These are phyloP conservation scores for Linnemannia zychae DNA, from an alignment of 192 early-diverging fungal genomes.

Conservation along the genomic window DNA sequence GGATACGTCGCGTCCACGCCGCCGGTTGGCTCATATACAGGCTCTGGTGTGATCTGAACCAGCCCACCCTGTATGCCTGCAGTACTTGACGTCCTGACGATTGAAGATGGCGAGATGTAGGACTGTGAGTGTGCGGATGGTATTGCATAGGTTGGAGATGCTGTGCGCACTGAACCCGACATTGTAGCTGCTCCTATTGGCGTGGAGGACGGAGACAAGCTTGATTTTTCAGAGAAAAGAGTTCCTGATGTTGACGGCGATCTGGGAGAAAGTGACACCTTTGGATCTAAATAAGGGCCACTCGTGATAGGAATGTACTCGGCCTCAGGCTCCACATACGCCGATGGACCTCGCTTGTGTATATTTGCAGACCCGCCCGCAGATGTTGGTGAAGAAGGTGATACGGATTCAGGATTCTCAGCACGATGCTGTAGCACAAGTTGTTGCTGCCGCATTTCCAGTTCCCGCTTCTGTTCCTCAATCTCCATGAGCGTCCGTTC, in stretches of 20 bases:
- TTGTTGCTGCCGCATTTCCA: not conserved
- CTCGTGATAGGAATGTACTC: not conserved
- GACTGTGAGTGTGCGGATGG: not conserved
- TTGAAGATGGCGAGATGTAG: not conserved
- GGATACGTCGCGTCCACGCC: not conserved
- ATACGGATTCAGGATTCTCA: not conserved
- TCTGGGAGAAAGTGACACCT: not conserved
- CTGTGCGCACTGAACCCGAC: not conserved
- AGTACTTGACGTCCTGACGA: not conserved
- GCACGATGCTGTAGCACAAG: not conserved
- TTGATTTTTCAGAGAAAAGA: not conserved
- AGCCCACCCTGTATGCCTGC: not conserved
- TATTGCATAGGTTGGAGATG: not conserved
- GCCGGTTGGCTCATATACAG: not conserved
- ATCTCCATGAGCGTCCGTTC: not conserved
- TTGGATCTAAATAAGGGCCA: not conserved
- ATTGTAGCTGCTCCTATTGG: not conserved
- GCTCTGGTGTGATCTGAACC: not conserved
- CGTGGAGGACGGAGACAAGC: not conserved
- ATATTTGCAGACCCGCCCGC: not conserved
- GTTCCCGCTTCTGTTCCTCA: not conserved
- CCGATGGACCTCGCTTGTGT: not conserved
- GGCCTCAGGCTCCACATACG: not conserved
- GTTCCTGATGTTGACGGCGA: not conserved
- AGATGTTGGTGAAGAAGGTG: not conserved